phyloP scores from a whole-genome alignment of 2,329 filamentous ascomycete genomes.

The Colletotrichum lupini region DNA sequence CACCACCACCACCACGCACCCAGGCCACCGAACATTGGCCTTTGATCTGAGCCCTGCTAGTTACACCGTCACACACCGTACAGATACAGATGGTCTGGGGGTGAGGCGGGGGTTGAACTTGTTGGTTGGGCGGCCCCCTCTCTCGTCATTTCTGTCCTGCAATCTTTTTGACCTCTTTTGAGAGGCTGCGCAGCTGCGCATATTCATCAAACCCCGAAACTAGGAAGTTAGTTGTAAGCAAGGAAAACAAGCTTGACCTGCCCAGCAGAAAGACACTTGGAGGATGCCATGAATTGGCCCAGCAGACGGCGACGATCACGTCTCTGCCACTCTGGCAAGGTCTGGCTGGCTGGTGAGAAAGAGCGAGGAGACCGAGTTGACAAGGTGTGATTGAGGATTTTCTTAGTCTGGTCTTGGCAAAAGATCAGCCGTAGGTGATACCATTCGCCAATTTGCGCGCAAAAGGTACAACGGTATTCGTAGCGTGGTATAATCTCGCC shows the following conservation, averaged over 20 bases:
- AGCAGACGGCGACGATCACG: neutral
- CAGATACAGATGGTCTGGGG: too few relatives aligned
- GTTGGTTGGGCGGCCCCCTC: too few relatives aligned
- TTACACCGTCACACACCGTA: too few relatives aligned
- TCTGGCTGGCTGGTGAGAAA: neutral
- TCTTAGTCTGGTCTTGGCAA: neutral
- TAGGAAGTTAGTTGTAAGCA: too few relatives aligned
- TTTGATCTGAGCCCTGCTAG: neutral
- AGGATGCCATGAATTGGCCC: neutral
- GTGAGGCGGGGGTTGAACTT: too few relatives aligned
- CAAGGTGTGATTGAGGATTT: neutral
- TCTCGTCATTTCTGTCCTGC: too few relatives aligned
- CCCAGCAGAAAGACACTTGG: too few relatives aligned
- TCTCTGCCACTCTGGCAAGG: too few relatives aligned
- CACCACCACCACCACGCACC: neutral
- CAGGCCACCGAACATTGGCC: too few relatives aligned
- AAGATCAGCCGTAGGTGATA: neutral
- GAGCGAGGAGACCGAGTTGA: neutral
- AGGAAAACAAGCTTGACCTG: neutral
- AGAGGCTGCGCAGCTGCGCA: too few relatives aligned
- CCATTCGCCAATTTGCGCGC: slow-evolving; percentile 7
- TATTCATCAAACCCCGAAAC: too few relatives aligned
- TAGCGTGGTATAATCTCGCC: neutral
- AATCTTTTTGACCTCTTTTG: too few relatives aligned
- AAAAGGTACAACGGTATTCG: neutral